These are phyloP conservation scores for Sarcodon sp. DNA, from an alignment of 768 basidiomycete species.

Conservation along the genomic window DNA sequence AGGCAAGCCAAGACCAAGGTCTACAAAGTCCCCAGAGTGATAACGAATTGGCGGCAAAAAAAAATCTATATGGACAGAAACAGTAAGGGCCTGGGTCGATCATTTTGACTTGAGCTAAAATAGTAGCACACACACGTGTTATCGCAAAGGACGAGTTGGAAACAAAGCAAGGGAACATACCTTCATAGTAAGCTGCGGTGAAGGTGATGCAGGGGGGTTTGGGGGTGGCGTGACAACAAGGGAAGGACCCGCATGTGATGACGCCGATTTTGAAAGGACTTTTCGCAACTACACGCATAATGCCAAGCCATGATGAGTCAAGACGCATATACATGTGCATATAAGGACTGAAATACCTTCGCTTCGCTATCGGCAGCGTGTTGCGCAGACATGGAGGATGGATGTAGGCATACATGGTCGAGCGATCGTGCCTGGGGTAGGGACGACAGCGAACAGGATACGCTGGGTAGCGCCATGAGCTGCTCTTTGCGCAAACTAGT, in stretches of 20 bases:
- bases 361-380: slow-evolving; percentile 63
- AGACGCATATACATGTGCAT: not conserved
- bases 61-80: not conserved
- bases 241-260: slow-evolving; percentile 11
- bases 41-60: not conserved
- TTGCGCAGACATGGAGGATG: slow-evolving; percentile 47
- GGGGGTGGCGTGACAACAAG: slow-evolving; percentile 6
- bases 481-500: slow-evolving; percentile 19
- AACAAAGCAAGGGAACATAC: not conserved
- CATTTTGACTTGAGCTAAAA: no score
- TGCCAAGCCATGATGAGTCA: slow-evolving; percentile 3
- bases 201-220: slow-evolving; percentile 1
- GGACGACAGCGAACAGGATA: slow-evolving; percentile 54
- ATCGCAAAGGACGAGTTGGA: no score
- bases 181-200: not conserved
- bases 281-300: slow-evolving; percentile 37
- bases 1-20: not conserved
- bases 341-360: slow-evolving; percentile 33
- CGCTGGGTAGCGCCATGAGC: slow-evolving; percentile 62
- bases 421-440: slow-evolving; percentile 66
- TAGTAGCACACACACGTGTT: no score
- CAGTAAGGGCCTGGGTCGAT: no score
- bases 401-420: slow-evolving; percentile 51
- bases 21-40: not conserved
- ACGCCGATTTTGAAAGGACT: slow-evolving; percentile 40